These are phyloP conservation scores for Candida vartiovaarae DNA, from an alignment of 805 yeast species.

Conservation along the genomic window DNA sequence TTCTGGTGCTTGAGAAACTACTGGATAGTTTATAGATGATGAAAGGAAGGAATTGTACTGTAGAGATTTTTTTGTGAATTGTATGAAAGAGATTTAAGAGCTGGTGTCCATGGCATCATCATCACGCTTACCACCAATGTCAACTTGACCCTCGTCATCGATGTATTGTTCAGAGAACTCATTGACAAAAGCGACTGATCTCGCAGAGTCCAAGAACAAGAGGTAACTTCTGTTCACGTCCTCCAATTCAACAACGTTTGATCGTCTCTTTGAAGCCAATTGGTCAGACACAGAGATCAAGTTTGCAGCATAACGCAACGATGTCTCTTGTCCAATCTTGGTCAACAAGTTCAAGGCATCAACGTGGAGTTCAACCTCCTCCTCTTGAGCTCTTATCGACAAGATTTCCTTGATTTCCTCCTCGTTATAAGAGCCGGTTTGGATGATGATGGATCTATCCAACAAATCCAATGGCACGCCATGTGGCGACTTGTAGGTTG, in stretches of 20 bases:
- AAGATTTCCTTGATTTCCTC: slow-evolving; percentile 85
- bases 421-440: slow-evolving; percentile 68
- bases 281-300: slow-evolving; percentile 86
- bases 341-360: slow-evolving; percentile 87
- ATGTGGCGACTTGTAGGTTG: slow-evolving; percentile 90
- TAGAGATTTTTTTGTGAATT: too few relatives aligned
- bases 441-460: slow-evolving; percentile 89
- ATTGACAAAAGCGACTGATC: slow-evolving; percentile 82
- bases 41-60: too few relatives aligned
- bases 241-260: slow-evolving; percentile 57
- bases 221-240: slow-evolving; percentile 86
- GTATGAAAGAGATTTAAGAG: slow-evolving; percentile 14
- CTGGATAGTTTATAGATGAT: too few relatives aligned
- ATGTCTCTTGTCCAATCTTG: slow-evolving; percentile 83
- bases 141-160: slow-evolving; percentile 72
- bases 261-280: slow-evolving; percentile 76
- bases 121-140: slow-evolving; percentile 33
- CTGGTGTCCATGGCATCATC: slow-evolving; percentile 34
- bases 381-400: slow-evolving; percentile 87
- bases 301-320: slow-evolving; percentile 88
- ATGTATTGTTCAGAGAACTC: slow-evolving; percentile 63
- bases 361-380: slow-evolving; percentile 74
- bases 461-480: slow-evolving; percentile 95
- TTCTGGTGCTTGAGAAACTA: too few relatives aligned
- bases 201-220: slow-evolving; percentile 79